Conservation (phyloP, 2,329 filamentous ascomycete genomes). For the Alternaria sp. region DNA sequence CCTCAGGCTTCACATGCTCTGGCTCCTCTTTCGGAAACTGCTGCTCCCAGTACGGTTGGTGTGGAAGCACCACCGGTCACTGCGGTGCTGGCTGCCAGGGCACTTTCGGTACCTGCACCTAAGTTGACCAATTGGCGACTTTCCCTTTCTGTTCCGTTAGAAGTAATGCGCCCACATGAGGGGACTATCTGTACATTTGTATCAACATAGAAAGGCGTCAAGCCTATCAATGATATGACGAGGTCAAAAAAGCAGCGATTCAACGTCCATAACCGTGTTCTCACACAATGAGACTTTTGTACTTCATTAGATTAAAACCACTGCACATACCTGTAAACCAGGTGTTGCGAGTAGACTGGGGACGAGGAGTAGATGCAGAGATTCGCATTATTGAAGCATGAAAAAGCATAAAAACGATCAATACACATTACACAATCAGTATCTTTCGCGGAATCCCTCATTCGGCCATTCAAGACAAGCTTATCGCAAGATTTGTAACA, state of each 20-base stretch:
- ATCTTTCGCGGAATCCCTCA: not conserved
- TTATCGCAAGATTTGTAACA: not conserved
- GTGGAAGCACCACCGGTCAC: constrained; percentile 40
- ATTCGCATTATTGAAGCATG: not conserved
- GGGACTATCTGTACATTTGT: not conserved
- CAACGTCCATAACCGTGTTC: not conserved
- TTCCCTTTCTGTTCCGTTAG: not conserved
- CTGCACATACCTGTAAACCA: not conserved
- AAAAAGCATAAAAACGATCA: not conserved
- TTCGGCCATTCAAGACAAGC: not conserved
- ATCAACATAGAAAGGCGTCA: not conserved
- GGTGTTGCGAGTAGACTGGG: not conserved
- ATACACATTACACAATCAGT: not conserved
- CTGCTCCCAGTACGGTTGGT: constrained; percentile 54
- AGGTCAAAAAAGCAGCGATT: not conserved
- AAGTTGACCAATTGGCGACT: constrained; percentile 1
- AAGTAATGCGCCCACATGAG: not conserved
- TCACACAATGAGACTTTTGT: not conserved
- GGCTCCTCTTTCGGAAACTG: constrained; percentile 54
- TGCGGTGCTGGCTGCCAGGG: constrained; percentile 42
- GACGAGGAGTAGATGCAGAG: not conserved
- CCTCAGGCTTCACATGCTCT: constrained; percentile 46
- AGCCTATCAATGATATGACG: not conserved
- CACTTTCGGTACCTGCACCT: constrained; percentile 41
- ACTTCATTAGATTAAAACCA: not conserved